Evolutionary conservation across 1,284 basidiomycete species (phyloP), one percentile per base, ranked within the genome.

Genomic region (Wolfiporia cocos): DNA sequence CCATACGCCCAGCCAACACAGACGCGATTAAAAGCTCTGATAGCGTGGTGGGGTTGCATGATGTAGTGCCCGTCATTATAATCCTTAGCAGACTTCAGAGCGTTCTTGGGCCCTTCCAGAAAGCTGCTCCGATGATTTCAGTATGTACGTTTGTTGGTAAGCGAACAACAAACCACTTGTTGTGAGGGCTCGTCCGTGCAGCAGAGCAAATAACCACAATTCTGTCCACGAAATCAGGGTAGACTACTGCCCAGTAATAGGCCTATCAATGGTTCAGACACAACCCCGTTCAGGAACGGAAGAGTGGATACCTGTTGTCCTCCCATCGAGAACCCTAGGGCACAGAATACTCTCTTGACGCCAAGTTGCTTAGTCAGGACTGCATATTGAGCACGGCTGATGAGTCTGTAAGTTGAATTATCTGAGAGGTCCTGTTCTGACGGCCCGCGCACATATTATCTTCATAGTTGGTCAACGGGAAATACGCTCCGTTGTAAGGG

Each of bases 1-100:
- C 64, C 62, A 26, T 65, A 66, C 2, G 65, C 65, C 65, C 66
- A 67, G 18, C 64, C 62, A 37, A 61, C 57, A 44, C 65, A 66
- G 28, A 55, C 63, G 24, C 65, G 51, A 28, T 50, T 62, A 30
- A 67, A 64, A 2, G 64, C 66, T 3, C 66, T 58, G 32, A 66
- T 61, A 3, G 60, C 60, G 36, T 57, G 56, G 5, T 60, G 50
- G 5, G 64, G 65, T 9, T 51, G 44, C 18, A 53, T 48, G 18
- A 49, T 56, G 38, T 66, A 67, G 43, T 66, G 62, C 3, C 66
- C 66, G 37, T 54, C 57, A 6, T 57, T 47, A 45, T 61, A 67
- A 42, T 68, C 63, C 43, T 62, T 59, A 22, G 57, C 62, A 12
- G 64, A 60, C 4, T 60, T 37, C 51, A 67, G 49, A 1, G 66